These are phyloP conservation scores for Beauveria varroae DNA, from an alignment of 2,329 filamentous ascomycete species.

Conservation along the genomic window DNA sequence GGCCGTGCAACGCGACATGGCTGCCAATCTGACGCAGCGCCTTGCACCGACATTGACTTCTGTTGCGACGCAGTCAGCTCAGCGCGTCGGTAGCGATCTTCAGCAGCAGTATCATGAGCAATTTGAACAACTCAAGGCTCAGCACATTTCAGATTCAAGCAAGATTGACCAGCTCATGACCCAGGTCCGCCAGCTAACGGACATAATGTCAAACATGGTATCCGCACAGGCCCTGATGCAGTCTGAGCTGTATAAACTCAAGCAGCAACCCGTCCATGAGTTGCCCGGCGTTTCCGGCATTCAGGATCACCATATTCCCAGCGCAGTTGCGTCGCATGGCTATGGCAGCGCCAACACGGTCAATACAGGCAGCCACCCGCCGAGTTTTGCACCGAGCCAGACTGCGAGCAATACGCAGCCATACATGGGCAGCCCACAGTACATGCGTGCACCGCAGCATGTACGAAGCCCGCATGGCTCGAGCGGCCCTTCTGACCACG, in stretches of 20 bases:
- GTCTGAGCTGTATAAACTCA: constrained; percentile 52
- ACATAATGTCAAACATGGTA: constrained; percentile 64
- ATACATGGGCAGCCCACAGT: constrained; percentile 30
- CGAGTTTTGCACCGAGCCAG: constrained; percentile 28
- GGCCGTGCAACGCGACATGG: constrained; percentile 63
- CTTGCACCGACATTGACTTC: constrained; percentile 61
- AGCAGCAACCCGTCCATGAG: constrained; percentile 41
- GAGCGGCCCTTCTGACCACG: constrained; percentile 25
- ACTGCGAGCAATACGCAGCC: constrained; percentile 24
- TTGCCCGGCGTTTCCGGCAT: constrained; percentile 25
- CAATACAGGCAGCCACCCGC: constrained; percentile 22
- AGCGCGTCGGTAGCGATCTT: constrained; percentile 60
- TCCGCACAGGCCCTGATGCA: constrained; percentile 62
- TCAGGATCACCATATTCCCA: constrained; percentile 15
- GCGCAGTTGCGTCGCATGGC: constrained; percentile 20
- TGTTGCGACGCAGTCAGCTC: constrained; percentile 57
- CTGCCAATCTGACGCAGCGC: constrained; percentile 50
- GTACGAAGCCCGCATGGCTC: constrained; percentile 28
- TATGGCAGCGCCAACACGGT: constrained; percentile 22
- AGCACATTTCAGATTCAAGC: constrained; percentile 41
- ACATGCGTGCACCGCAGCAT: constrained; percentile 26
- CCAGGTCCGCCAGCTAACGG: constrained; percentile 57
- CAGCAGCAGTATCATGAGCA: constrained; percentile 52
- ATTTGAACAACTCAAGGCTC: constrained; percentile 43
- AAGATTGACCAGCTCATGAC: constrained; percentile 69